Evolutionary conservation across 1,284 basidiomycete species (phyloP), one percentile per base, ranked within the genome.

Genomic region (Ganoderma multipileum): DNA sequence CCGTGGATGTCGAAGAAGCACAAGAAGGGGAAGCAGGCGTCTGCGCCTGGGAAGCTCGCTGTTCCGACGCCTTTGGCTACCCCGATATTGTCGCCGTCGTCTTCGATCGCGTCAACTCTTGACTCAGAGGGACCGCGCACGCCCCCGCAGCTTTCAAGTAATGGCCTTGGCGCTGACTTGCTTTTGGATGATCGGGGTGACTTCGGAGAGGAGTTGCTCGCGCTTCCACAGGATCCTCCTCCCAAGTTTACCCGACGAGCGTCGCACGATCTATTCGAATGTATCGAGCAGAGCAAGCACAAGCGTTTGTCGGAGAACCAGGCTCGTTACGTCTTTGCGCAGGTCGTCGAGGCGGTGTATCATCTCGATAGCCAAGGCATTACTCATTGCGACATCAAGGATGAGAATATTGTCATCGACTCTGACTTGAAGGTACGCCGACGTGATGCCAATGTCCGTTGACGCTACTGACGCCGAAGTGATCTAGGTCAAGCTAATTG

Each of bases 181-280:
- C 26, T 16, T n/a, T 54, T 36, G n/a, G 62, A 30, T 28, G 52
- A 20, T 36, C 38, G 16, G 8, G 20, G 20, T 16, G n/a, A 28
- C 18, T 52, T 69, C 39, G 71, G 66, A 36, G 64, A 62, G 16
- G 64, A 61, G 36, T 58, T 68, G 50, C 73, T 71, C 52, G 74
- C 72, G 52, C 72, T 69, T 9, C 73, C 71, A 30, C 60, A 68
- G 26, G 72, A 69, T 7, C 55, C 70, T 8, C 85, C 85, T 28
- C 86, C 87, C 5, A 81, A 82, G 52, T 91, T 91, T 82, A 82
- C 86, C 60, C 87, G 94, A 33, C 87, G 95, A 50, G 86, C 93
- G 52, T 95, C 94, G 23, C 91, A 96, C 79, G 96, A 98, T 77
- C 84, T 98, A 58, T 97, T 97, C 74, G 96, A 97, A 78, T 97